Evolutionary conservation across 768 basidiomycete species (phyloP).

Genomic region (Cystobasidium onofrii): DNA sequence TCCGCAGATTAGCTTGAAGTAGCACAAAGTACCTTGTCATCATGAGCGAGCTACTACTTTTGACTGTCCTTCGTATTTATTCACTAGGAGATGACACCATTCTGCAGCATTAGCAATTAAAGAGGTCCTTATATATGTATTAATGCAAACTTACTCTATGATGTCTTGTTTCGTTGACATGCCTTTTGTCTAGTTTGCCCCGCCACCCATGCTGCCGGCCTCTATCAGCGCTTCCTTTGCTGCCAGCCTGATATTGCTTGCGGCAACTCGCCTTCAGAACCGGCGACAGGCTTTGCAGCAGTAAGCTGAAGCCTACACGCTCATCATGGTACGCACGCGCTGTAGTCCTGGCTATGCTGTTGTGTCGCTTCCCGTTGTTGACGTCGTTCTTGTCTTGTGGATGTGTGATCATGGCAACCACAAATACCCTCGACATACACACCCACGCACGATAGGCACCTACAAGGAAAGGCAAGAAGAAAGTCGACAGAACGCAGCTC

Average conservation of each 20-base stretch:
- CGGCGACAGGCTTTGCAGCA: not conserved
- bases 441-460: not conserved
- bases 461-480: slow-evolving; percentile 23
- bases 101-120: not conserved
- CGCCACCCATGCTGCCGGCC: not conserved
- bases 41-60: not conserved
- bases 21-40: not conserved
- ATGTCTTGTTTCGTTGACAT: not conserved
- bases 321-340: not conserved
- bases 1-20: slow-evolving; percentile 13
- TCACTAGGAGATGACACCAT: not conserved
- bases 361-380: not conserved
- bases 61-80: not conserved
- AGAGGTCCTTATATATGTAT: not conserved
- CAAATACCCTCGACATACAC: not conserved
- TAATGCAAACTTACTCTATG: not conserved
- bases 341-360: not conserved
- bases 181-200: not conserved
- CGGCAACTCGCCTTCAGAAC: not conserved
- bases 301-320: not conserved
- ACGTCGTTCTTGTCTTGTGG: not conserved
- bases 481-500: not conserved
- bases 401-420: not conserved
- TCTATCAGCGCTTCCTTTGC: not conserved
- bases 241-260: not conserved